Base-by-base conservation (phyloP, 257 asterid genomes). In the Echium plantagineum region DNA sequence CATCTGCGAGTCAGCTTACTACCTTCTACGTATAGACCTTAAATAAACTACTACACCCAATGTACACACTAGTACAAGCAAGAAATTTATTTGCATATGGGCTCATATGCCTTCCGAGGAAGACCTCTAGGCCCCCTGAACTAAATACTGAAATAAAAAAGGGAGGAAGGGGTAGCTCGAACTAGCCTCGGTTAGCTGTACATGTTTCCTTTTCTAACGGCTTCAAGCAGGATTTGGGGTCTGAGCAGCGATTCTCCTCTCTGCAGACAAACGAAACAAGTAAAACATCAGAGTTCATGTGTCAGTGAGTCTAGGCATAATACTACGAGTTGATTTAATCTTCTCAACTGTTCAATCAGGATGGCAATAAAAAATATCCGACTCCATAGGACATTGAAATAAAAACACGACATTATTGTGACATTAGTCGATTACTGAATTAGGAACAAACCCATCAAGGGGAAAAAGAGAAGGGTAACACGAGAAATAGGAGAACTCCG, bases 171-270 rank as follows among this genome's bases (percentile, higher is more conserved):
- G 78, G 74, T 57, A 73, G 74, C 78, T 69, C 75, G 69, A 74
- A 74, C 78, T 74, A 69, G 71, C 75, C 71, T 74, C 78, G 21
- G 75, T 74, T 74, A 74, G 78, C 75, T 53, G 78, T 74, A 74
- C 75, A 65, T 46, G 60, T 71, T 64, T 55, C 63, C 48, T 5
- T 15, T 69, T 62, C 71, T 59, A 54, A 51, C 26, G 61, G 47
- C 52, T 57, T 59, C 60, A 69, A 63, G 66, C 56, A 21, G 66
- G 66, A 15, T 49, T 28, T n/a, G 58, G 58, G 19, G 62, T 51
- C 42, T 62, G 19, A 61, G 63, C 75, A 52, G 78, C 74, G 55
- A 64, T 69, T 58, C 78, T 69, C 71, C 78, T 69, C 46, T 74
- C 78, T 74, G 75, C 61, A 69, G 28, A 21, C 35, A 24, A 18